Base-by-base conservation (phyloP, 2,329 filamentous ascomycete genomes). In the Calonectria pteridis region DNA sequence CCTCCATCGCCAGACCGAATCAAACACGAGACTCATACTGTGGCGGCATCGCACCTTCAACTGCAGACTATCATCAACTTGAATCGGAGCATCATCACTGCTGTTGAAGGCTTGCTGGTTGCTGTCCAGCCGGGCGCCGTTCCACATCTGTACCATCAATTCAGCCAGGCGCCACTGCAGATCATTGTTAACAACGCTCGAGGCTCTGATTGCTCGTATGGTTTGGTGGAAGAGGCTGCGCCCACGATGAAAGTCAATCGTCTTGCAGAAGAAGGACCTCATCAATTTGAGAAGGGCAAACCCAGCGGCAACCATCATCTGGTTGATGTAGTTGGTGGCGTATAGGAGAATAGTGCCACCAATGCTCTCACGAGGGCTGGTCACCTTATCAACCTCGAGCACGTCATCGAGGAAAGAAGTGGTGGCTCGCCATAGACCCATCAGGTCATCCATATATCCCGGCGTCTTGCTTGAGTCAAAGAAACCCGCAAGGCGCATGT, bases 141-240 rank as follows among this genome's bases (percentile, higher is more conserved):
- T 94, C 94, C 94, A 97, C 83, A 97, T 93, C 84, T 96, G 94
- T 7, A 94, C 94, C 88, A 96, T 93, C n/a, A 97, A 89, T 85
- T 96, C 94, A 3, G 94, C 94, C 73, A 96, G 88, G 37, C 94
- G 91, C 88, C 94, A 94, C 68, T 94, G 92, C 14, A 97, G 88
- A 80, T 97, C 94, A 79, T 96, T 96, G 74, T 93, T 90, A 53
- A 93, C 90, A 23, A 96, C 93, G 76, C 93, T 95, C 62, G 94
- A 94, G 66, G 90, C 89, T 40, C 94, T 89, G 63, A 96, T 92
- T 6, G 92, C 91, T 55, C 89, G 88, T 67, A 96, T 93, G 1
- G 94, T 93, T 55, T 90, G 88, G 77, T 94, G 90, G 81, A 96
- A 95, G 14, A 95, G 89, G 6, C 88, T 89, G 29, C 93, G 90